Percentiles rank a stretch among this genome's conserved stretches.
Conservation (phyloP, 1,284 basidiomycete genomes). For the Taiwanofungus camphoratus region DNA sequence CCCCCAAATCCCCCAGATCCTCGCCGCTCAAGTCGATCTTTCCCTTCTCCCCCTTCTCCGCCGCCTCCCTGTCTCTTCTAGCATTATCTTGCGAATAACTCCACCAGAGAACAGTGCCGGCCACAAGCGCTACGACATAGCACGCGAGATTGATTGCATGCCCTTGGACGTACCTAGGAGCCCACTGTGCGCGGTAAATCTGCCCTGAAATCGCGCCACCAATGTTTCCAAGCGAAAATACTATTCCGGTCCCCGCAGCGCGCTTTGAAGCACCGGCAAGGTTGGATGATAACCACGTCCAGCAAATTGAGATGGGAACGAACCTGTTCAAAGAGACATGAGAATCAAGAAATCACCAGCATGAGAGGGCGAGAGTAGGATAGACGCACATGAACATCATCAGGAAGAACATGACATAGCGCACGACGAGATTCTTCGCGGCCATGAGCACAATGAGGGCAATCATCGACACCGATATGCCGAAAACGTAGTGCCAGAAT, state of each 20-base stretch:
- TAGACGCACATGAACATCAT: constrained; percentile 28
- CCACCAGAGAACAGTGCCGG: constrained; percentile 23
- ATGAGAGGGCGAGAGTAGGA: background rate
- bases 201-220: constrained; percentile 26
- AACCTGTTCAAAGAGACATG: constrained; percentile 18
- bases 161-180: constrained; percentile 28
- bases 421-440: constrained; percentile 27
- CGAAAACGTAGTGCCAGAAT: constrained; percentile 53
- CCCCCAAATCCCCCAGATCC: constrained; percentile 26
- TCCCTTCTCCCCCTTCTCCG: constrained; percentile 9
- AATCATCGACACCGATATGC: constrained; percentile 47
- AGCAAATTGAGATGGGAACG: constrained; percentile 27
- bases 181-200: constrained; percentile 29
- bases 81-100: constrained; percentile 25
- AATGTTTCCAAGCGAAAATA: constrained; percentile 28
- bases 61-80: constrained; percentile 18
- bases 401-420: constrained; percentile 31
- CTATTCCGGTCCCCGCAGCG: constrained; percentile 24
- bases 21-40: constrained; percentile 22
- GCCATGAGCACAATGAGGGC: constrained; percentile 62
- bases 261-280: constrained; percentile 27
- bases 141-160: constrained; percentile 28
- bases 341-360: background rate
- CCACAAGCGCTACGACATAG: constrained; percentile 23
- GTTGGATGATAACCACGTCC: constrained; percentile 27